Evolutionary conservation across 164 flowering plant genomes (phyloP).

Genomic region (Warburgia ugandensis): DNA sequence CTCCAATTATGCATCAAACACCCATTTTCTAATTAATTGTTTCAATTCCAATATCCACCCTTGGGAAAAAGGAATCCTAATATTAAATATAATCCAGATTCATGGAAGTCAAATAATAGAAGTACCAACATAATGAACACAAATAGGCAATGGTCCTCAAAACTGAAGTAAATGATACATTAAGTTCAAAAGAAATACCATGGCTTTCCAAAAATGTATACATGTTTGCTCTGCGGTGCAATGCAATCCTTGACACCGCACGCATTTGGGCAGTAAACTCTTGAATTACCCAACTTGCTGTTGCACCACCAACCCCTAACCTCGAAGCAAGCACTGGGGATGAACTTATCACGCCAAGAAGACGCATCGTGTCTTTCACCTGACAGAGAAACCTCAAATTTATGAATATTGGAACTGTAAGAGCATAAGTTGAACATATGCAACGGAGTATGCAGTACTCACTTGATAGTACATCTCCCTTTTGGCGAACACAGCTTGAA

Average conservation of each 20-base stretch:
- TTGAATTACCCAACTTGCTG: constrained; percentile 75
- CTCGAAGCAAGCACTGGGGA: constrained; percentile 62
- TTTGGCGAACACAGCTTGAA: constrained; percentile 77
- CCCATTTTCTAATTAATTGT: too few species aligned
- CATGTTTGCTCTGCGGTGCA: constrained; percentile 80
- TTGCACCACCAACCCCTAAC: constrained; percentile 65
- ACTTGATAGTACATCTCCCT: constrained; percentile 81
- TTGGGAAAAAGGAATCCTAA: too few species aligned
- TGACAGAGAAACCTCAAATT: constrained; percentile 16
- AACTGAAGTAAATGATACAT: background rate
- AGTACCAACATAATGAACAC: too few species aligned
- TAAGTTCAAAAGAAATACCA: constrained; percentile 39
- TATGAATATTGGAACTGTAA: background rate
- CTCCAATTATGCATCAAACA: too few species aligned
- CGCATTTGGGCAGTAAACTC: constrained; percentile 94
- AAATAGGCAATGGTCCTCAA: background rate
- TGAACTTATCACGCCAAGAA: constrained; percentile 75
- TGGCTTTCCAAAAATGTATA: constrained; percentile 74
- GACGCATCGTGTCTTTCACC: constrained; percentile 96
- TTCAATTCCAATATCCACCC: too few species aligned
- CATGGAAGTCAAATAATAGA: constrained; percentile 1
- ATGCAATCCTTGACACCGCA: constrained; percentile 88
- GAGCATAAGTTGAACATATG: too few species aligned
- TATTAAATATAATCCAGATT: background rate
- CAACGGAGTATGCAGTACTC: too few species aligned